Conservation (phyloP, 257 asterid genomes). For the Petunia axillaris region DNA sequence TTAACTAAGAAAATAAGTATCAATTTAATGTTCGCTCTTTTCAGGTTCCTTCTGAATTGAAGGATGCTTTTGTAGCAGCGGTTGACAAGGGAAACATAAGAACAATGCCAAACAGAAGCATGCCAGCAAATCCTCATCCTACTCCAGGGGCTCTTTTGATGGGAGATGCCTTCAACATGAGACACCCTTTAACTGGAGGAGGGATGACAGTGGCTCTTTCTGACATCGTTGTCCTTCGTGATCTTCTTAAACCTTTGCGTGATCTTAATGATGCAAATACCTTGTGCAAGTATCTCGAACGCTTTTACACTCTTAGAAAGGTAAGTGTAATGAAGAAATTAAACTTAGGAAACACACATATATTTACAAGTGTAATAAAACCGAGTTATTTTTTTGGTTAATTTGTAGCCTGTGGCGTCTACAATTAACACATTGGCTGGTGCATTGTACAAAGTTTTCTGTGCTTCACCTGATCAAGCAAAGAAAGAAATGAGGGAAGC, state of each 20-base stretch:
- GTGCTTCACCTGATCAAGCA: constrained; percentile 28
- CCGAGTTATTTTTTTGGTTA: no score
- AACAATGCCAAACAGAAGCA: constrained; percentile 48
- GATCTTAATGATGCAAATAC: constrained; percentile 31
- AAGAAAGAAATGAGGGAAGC: constrained; percentile 26
- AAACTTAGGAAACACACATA: background rate
- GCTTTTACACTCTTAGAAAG: constrained; percentile 45
- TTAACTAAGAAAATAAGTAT: no score
- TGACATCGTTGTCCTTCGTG: constrained; percentile 40
- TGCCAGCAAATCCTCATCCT: constrained; percentile 49
- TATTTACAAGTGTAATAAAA: no score
- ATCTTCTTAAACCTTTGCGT: constrained; percentile 38
- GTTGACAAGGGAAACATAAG: constrained; percentile 40
- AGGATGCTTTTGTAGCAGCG: constrained; percentile 37
- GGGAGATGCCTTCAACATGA: constrained; percentile 52
- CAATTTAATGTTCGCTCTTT: background rate
- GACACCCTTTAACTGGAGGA: constrained; percentile 49
- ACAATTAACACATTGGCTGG: constrained; percentile 25
- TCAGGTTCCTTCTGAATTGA: constrained; percentile 42
- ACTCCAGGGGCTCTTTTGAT: constrained; percentile 44
- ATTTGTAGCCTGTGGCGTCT: constrained; percentile 18
- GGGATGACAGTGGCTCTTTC: constrained; percentile 53
- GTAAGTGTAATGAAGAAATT: constrained; percentile 10
- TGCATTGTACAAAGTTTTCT: constrained; percentile 25
- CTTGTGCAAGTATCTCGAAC: constrained; percentile 37